These are phyloP conservation scores for Picea glauca DNA, from an alignment of 75 land plant species.

Conservation along the genomic window DNA sequence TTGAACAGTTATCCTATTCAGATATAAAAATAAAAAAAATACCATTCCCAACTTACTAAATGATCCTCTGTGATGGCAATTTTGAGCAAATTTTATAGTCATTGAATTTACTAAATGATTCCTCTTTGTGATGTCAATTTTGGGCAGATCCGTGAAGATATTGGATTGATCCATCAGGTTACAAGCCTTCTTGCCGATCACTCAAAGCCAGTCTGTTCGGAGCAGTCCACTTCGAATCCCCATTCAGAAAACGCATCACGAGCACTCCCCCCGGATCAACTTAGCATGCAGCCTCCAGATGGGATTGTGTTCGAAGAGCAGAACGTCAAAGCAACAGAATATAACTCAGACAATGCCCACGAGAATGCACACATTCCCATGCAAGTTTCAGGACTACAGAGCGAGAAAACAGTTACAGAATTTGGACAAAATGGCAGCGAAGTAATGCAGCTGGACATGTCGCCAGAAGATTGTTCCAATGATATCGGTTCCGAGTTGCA, in stretches of 20 bases:
- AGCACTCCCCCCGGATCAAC: conserved; percentile 16
- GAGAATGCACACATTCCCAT: conserved; percentile 24
- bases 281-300: conserved; percentile 5
- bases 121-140: no score
- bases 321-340: conserved; percentile 10
- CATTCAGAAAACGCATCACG: conserved; percentile 10
- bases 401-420: conserved; percentile 17
- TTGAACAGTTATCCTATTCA: no score
- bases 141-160: no score
- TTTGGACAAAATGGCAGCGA: conserved; percentile 30
- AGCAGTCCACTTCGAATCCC: no score
- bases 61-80: no score
- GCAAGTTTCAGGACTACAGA: conserved; percentile 25
- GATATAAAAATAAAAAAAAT: no score
- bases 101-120: no score
- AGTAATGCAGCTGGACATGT: conserved; percentile 59
- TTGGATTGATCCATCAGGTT: no score
- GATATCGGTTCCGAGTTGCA: conserved; percentile 28
- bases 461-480: conserved; percentile 52
- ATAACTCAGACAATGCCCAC: conserved; percentile 16
- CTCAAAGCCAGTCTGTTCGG: no score
- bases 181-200: no score
- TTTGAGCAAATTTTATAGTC: no score
- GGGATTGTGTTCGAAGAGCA: conserved; percentile 3
- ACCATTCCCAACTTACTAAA: no score